phyloP scores from a whole-genome alignment of 495 filamentous ascomycete species.

The Aspergillus haitiensis region DNA sequence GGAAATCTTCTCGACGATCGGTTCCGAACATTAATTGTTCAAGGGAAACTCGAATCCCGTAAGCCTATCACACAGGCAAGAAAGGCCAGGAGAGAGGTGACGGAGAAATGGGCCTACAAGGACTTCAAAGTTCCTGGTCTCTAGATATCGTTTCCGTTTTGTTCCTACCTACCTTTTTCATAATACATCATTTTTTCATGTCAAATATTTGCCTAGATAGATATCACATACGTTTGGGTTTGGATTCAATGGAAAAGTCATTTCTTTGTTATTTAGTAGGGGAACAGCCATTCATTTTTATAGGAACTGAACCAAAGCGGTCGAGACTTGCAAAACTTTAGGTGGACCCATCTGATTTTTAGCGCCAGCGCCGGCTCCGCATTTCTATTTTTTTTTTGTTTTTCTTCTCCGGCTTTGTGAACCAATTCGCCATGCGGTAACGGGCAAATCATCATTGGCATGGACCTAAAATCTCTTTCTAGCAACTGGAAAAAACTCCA shows the following conservation, averaged over 20 bases:
- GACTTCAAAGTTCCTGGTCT: conserved; percentile 70
- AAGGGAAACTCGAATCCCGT: conserved; percentile 84
- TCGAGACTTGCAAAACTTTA: background rate
- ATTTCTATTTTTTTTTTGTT: conserved; percentile 17
- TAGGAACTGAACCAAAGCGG: too few species aligned
- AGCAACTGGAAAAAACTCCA: conserved; percentile 78
- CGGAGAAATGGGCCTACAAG: conserved; percentile 97
- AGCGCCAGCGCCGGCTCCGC: conserved; percentile 23
- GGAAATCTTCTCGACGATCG: conserved; percentile 90
- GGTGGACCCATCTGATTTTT: conserved; percentile 25
- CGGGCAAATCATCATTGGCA: conserved; percentile 26
- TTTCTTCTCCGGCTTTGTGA: background rate
- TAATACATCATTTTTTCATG: conserved; percentile 17
- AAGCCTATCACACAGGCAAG: conserved; percentile 73
- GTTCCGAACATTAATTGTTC: conserved; percentile 82
- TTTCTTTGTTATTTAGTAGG: background rate
- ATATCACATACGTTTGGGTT: conserved; percentile 20
- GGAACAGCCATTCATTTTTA: background rate
- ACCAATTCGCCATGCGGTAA: conserved; percentile 24
- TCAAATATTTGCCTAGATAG: conserved; percentile 12
- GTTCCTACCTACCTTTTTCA: background rate
- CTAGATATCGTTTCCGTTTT: conserved; percentile 27
- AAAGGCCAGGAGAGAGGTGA: conserved; percentile 72
- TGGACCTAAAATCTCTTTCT: conserved; percentile 51
- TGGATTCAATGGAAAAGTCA: conserved; percentile 13